Percentiles rank a stretch among this genome's conserved stretches.
phyloP scores from a whole-genome alignment of 257 asterid species.

The Agastache rugosa region DNA sequence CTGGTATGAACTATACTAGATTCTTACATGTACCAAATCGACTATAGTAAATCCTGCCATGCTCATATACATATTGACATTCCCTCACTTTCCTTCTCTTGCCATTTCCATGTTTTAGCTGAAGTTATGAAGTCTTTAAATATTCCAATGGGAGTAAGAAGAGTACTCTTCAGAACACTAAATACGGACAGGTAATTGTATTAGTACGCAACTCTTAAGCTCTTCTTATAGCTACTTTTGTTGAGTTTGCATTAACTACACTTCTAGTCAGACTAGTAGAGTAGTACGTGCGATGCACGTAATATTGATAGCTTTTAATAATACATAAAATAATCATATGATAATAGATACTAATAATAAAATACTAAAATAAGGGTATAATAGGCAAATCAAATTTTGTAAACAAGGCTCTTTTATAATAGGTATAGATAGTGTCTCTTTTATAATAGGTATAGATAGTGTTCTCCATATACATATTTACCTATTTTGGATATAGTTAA shows the following conservation, averaged over 20 bases:
- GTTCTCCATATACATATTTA: background rate
- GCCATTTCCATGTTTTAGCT: slow-evolving; percentile 52
- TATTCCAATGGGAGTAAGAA: slow-evolving; percentile 88
- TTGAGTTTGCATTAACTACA: slow-evolving; percentile 13
- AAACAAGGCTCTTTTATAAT: too few relatives aligned
- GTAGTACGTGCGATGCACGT: too few relatives aligned
- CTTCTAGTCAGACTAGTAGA: too few relatives aligned
- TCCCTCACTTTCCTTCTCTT: slow-evolving; percentile 2
- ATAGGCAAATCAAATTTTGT: too few relatives aligned
- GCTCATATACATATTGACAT: background rate
- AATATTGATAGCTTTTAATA: too few relatives aligned
- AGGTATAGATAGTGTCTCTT: too few relatives aligned
- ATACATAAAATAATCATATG: too few relatives aligned
- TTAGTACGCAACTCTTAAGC: background rate
- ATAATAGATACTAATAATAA: too few relatives aligned
- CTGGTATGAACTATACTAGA: slow-evolving; percentile 55
- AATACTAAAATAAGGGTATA: too few relatives aligned
- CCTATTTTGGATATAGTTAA: background rate
- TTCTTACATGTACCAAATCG: too few relatives aligned
- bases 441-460: too few relatives aligned
- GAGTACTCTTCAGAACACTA: slow-evolving; percentile 92
- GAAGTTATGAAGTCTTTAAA: slow-evolving; percentile 84
- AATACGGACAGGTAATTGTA: slow-evolving; percentile 86
- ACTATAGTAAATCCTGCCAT: slow-evolving; percentile 3
- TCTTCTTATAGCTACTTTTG: slow-evolving; percentile 12